Evolutionary conservation across 2,329 filamentous ascomycete species (phyloP), one percentile per base, ranked within the genome.

Genomic region (Cladophialophora psammophila): DNA sequence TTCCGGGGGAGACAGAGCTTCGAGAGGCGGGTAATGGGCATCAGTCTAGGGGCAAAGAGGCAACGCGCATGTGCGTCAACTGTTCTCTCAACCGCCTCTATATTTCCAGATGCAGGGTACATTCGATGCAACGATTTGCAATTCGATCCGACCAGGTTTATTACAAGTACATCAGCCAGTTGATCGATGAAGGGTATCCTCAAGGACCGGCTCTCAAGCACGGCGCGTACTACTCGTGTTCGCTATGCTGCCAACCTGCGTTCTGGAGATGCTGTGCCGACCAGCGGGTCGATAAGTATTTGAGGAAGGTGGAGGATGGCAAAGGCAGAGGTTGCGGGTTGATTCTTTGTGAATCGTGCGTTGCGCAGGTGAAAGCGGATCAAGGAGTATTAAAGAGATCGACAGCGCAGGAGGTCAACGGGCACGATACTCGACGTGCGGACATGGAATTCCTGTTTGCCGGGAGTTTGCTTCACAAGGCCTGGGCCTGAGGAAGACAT

Each of bases 21-120:
- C 62, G 69, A 40, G 71, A 74, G 38, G 50, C 52, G 5, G 67
- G 65, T 5, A 55, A 69, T 34, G 71, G 72, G 15, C 66, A 69
- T 53, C 38, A 67, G 26, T 50, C 64, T 18, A 35, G 36, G 40
- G 71, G 65, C 3, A 55, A 61, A 26, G 62, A 62, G 35, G 38
- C 60, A 12, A 74, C 72, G 7, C 70, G 69, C 40, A 74, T 74
- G 72, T 74, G 72, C 54, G 57, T 72, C 13, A 45, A 40, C 12
- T 74, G 72, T 57, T 42, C 71, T 12, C 54, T 72, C 2, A 59
- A 66, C 18, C 67, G 72, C 13, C 45, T 74, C 10, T 57, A 67
- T 42, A 73, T 73, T 20, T 68, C 65, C n/a, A 57, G 63, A 35
- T 74, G 72, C 61, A 59, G 52, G 31, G 38, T 58, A 6, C 67